These are phyloP conservation scores for Neurospora sp. DNA, from an alignment of 495 filamentous ascomycete genomes.

Conservation along the genomic window DNA sequence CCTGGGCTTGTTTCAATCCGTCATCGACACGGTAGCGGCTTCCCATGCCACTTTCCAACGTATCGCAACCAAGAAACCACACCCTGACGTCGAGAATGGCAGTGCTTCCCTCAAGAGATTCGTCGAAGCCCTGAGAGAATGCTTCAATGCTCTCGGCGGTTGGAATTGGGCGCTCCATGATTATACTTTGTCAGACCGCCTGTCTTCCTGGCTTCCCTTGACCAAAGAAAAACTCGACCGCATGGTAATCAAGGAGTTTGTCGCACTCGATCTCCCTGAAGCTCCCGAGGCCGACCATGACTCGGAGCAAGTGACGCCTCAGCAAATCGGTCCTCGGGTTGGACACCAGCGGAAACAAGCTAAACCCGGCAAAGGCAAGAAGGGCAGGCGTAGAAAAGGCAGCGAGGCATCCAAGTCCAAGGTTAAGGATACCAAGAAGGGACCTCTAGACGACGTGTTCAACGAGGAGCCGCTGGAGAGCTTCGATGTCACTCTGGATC, in stretches of 20 bases:
- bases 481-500: conserved; percentile 31
- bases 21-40: conserved; percentile 19
- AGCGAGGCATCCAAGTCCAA: neutral
- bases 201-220: neutral
- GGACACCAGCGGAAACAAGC: conserved; percentile 10
- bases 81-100: conserved; percentile 29
- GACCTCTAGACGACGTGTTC: neutral
- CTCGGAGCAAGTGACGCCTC: neutral
- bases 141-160: conserved; percentile 10
- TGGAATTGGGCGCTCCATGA: neutral
- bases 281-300: conserved; percentile 4
- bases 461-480: conserved; percentile 26
- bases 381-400: conserved; percentile 21
- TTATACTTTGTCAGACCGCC: neutral
- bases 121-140: conserved; percentile 26
- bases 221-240: conserved; percentile 17
- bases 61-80: conserved; percentile 20
- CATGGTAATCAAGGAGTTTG: conserved; percentile 26
- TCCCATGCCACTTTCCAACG: conserved; percentile 17
- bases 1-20: conserved; percentile 20
- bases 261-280: conserved; percentile 15
- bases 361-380: conserved; percentile 31
- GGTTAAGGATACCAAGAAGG: conserved; percentile 10
- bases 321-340: neutral
- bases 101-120: conserved; percentile 32